Evolutionary conservation across 2,329 filamentous ascomycete species (phyloP).

Genomic region (Pyrenophora graminea): DNA sequence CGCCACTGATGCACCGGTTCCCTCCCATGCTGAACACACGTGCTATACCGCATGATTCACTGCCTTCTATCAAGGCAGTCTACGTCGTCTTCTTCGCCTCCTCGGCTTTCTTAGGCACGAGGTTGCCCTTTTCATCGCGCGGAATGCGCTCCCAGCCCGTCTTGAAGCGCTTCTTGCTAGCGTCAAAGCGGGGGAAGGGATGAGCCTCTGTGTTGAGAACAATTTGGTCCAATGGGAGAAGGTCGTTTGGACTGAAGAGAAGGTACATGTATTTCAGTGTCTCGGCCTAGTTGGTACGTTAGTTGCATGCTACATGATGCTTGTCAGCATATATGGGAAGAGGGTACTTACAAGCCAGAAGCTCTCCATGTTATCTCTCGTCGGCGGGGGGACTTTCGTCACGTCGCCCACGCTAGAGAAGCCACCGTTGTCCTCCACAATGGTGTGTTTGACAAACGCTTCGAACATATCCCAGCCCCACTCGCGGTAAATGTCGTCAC

Average conservation of each 20-base stretch:
- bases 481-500: slow-evolving; percentile 82
- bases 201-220: slow-evolving; percentile 98
- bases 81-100: slow-evolving; percentile 6
- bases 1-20: too few species aligned
- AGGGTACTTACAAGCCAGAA: slow-evolving; percentile 84
- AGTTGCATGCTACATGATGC: background rate
- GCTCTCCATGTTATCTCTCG: slow-evolving; percentile 94
- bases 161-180: slow-evolving; percentile 70
- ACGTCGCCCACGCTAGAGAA: slow-evolving; percentile 84
- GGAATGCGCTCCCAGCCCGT: slow-evolving; percentile 81
- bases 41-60: too few species aligned
- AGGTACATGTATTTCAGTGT: slow-evolving; percentile 98
- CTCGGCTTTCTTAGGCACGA: slow-evolving; percentile 23
- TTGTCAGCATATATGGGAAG: background rate
- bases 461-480: slow-evolving; percentile 99
- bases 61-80: too few species aligned
- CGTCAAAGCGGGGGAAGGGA: slow-evolving; percentile 82
- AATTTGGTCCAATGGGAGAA: slow-evolving; percentile 82
- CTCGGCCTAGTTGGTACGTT: slow-evolving; percentile 66
- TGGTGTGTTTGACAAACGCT: slow-evolving; percentile 83
- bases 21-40: too few species aligned
- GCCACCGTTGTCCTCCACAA: slow-evolving; percentile 74
- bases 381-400: slow-evolving; percentile 68
- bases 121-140: slow-evolving; percentile 47
- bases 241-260: slow-evolving; percentile 80